Evolutionary conservation across 306 rosid species (phyloP).

Genomic region (Vigna mungo): DNA sequence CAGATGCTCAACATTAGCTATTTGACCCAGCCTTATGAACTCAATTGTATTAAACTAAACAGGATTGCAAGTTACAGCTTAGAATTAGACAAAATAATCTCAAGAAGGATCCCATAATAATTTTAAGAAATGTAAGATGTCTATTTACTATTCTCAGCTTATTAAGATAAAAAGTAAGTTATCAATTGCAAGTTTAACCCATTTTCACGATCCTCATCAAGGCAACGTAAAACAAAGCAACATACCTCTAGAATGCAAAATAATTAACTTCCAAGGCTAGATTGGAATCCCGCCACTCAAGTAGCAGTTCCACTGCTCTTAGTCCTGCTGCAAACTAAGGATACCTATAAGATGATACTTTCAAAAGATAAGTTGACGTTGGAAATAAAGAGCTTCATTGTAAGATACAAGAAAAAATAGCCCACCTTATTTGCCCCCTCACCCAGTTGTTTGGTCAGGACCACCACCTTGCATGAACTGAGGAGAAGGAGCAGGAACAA

Average conservation of each 20-base stretch:
- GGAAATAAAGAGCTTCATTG: constrained; percentile 28
- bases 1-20: not conserved
- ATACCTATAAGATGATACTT: constrained; percentile 57
- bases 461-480: constrained; percentile 82
- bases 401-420: constrained; percentile 23
- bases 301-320: constrained; percentile 98
- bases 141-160: not conserved
- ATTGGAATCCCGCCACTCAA: constrained; percentile 93
- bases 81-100: not conserved
- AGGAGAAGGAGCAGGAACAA: constrained; percentile 75
- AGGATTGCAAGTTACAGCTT: not conserved
- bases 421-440: constrained; percentile 80
- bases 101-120: not conserved
- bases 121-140: not conserved
- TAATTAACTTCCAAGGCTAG: constrained; percentile 95
- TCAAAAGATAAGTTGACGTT: constrained; percentile 32
- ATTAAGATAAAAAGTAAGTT: not conserved
- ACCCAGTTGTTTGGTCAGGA: constrained; percentile 88
- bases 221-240: not conserved
- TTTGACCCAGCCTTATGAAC: not conserved
- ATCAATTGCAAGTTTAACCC: constrained; percentile 22
- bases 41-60: not conserved
- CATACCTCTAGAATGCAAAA: constrained; percentile 97
- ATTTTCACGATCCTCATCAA: constrained; percentile 18
- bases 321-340: constrained; percentile 98